phyloP scores from a whole-genome alignment of 2,329 filamentous ascomycete species.

The Corinectria fuckeliana region DNA sequence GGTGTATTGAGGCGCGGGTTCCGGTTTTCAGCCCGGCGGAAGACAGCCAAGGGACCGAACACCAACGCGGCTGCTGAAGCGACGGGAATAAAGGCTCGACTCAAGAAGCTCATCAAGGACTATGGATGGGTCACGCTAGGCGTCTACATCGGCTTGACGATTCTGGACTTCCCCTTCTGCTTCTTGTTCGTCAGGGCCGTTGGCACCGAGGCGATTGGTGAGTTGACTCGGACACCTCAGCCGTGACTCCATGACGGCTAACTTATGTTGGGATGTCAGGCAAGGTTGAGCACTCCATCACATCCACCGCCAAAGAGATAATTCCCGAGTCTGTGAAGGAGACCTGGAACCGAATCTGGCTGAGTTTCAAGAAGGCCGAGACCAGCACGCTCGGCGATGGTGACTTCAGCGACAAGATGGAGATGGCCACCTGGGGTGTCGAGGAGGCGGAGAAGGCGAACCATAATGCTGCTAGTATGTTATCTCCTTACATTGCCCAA shows the following conservation, averaged over 20 bases:
- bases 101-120: constrained; percentile 86
- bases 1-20: constrained; percentile 42
- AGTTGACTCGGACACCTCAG: constrained; percentile 32
- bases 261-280: constrained; percentile 46
- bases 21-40: constrained; percentile 43
- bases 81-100: constrained; percentile 68
- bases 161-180: constrained; percentile 93
- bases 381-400: constrained; percentile 51
- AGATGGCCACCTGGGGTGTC: constrained; percentile 65
- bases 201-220: constrained; percentile 85
- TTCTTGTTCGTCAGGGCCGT: constrained; percentile 85
- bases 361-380: constrained; percentile 55
- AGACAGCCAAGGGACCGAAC: constrained; percentile 34
- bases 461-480: constrained; percentile 77
- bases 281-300: constrained; percentile 69
- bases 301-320: constrained; percentile 63
- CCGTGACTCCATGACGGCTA: constrained; percentile 18
- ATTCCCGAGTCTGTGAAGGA: constrained; percentile 67
- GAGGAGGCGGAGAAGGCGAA: constrained; percentile 67
- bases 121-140: constrained; percentile 94
- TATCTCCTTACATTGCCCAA: neutral
- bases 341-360: constrained; percentile 57
- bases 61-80: constrained; percentile 33
- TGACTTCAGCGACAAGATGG: constrained; percentile 53
- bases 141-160: constrained; percentile 85